Evolutionary conservation across 23 red algal species (phyloP).

Genomic region (Gracilaria gracilis): DNA sequence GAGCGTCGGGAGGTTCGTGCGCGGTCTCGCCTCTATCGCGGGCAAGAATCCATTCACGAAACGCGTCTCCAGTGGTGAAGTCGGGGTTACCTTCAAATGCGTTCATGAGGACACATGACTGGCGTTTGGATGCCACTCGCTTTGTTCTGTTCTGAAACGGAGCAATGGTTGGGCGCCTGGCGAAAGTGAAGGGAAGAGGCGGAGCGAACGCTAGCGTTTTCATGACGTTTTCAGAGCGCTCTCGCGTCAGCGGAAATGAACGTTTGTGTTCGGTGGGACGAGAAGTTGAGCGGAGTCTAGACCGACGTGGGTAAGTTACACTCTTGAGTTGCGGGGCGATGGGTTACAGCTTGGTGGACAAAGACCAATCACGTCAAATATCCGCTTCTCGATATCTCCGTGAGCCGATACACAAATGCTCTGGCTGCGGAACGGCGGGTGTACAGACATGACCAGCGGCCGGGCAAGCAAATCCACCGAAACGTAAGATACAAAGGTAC

Average conservation of each 20-base stretch:
- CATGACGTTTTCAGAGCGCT: background rate
- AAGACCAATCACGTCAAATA: background rate
- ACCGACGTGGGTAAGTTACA: no score
- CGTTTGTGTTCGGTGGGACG: background rate
- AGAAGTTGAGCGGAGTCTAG: background rate
- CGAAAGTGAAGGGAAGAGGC: background rate
- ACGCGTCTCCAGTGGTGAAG: conserved; percentile 52
- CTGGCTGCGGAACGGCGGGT: no score
- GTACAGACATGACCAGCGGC: no score
- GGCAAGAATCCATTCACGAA: conserved; percentile 61
- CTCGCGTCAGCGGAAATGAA: background rate
- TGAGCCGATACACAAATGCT: no score
- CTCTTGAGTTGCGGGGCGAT: no score
- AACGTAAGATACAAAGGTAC: no score
- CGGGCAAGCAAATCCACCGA: no score
- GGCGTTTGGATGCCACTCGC: background rate
- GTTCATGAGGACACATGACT: background rate
- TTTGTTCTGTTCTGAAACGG: background rate
- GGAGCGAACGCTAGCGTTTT: background rate
- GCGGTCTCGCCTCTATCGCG: conserved; percentile 43
- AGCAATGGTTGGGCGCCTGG: background rate
- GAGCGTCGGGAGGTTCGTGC: conserved; percentile 8
- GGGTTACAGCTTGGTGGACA: background rate
- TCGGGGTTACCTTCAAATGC: background rate
- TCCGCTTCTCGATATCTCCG: background rate